Percentiles rank a stretch among this genome's conserved stretches.
Evolutionary conservation across 495 filamentous ascomycete genomes (phyloP).

Genomic region (Aspergillus ellipticus): DNA sequence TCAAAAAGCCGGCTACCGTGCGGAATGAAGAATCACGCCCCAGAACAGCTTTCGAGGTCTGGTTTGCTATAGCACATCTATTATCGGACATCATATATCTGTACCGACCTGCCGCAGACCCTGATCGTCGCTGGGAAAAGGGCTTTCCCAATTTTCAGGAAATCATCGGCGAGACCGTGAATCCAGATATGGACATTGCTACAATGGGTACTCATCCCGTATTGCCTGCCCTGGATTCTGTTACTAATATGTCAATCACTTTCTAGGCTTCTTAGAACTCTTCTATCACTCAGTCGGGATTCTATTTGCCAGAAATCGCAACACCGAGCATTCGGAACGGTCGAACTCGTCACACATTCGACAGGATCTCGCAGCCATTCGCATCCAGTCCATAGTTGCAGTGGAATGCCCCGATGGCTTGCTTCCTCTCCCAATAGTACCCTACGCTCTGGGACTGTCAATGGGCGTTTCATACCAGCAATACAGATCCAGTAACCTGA

Average conservation of each 20-base stretch:
- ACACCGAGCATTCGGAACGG: slow-evolving; percentile 24
- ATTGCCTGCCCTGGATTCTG: too few relatives aligned
- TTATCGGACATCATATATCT: slow-evolving; percentile 64
- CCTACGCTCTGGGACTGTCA: slow-evolving; percentile 63
- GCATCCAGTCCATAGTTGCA: slow-evolving; percentile 58
- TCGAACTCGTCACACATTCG: slow-evolving; percentile 53
- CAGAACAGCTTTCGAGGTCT: slow-evolving; percentile 46
- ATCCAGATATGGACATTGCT: slow-evolving; percentile 23
- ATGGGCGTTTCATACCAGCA: slow-evolving; percentile 69
- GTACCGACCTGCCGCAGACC: slow-evolving; percentile 54
- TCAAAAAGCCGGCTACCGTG: slow-evolving; percentile 23
- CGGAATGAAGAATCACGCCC: not conserved
- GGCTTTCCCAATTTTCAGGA: slow-evolving; percentile 66
- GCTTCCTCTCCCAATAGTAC: slow-evolving; percentile 60
- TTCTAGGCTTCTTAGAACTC: slow-evolving; percentile 57
- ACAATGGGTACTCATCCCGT: slow-evolving; percentile 21
- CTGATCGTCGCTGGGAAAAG: slow-evolving; percentile 48
- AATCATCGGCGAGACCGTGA: slow-evolving; percentile 50
- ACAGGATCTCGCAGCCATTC: slow-evolving; percentile 60
- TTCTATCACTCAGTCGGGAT: slow-evolving; percentile 70
- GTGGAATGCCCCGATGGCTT: slow-evolving; percentile 51
- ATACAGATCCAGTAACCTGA: slow-evolving; percentile 61
- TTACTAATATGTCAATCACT: too few relatives aligned
- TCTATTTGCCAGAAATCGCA: slow-evolving; percentile 49
- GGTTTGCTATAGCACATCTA: slow-evolving; percentile 49